Base-by-base conservation (phyloP, 1,284 basidiomycete genomes). In the Cryptococcus neoformans region DNA sequence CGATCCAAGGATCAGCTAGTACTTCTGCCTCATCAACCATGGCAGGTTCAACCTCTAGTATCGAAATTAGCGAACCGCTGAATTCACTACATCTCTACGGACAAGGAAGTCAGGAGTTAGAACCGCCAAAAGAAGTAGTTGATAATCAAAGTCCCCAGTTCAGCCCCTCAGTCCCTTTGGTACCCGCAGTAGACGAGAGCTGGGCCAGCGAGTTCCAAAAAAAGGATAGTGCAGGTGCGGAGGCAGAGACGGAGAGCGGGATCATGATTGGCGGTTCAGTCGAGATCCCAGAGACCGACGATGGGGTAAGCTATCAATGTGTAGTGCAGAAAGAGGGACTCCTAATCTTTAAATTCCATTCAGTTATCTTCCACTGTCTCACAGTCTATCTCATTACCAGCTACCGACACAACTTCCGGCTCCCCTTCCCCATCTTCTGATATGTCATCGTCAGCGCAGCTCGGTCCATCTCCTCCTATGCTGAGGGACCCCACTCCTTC, bases 331-430 rank as follows among this genome's bases (percentile, higher is more conserved):
- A n/a, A 46, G 2, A 14, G 47, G 7, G 45, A n/a, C 28, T 28
- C 28, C 28, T 28, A 28, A 28, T 4, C 2, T 28, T 28, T 28
- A 28, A 28, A 28, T 28, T 4, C 14, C 36, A 35, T 58, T 1
- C 44, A 75, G 73, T 56, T 68, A 44, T 67, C 69, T 0, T 75
- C 74, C 0, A 64, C 67, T 10, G 54, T 63, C 1, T 76, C 74
- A 1, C 73, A 75, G 51, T 62, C 72, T 10, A 76, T 76, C 51
- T 73, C 71, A 8, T 58, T 77, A 10, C 75, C 75, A 8, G 67
- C 69, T 0, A 75, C 75, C 10, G 73, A 76, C 53, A 64, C 61
- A 1, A 69, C 69, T 2, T 71, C 69, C 2, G 62, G 58, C 12
- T 66, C 70, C 5, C 61, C 66, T 10, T 72, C 72, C 1, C 70